A percentile compares a stretch with the other conserved stretches of the same genome.
Conservation (phyloP, 2,329 filamentous ascomycete species). For the Phyllosticta capitalensis region DNA sequence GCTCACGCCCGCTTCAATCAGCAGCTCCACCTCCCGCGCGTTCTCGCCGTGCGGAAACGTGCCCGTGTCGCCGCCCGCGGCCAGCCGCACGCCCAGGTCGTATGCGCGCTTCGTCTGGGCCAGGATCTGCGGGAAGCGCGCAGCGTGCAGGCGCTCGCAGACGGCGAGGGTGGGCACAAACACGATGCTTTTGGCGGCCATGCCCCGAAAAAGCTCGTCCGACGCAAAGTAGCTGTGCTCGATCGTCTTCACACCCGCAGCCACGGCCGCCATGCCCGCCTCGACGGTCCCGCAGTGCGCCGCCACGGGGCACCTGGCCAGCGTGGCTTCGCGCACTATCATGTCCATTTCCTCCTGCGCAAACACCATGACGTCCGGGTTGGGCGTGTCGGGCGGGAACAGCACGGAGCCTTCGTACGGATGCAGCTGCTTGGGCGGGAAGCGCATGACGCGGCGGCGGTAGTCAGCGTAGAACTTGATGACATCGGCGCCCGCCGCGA, state of each 20-base stretch:
- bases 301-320: conserved; percentile 19
- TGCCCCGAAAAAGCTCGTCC: conserved; percentile 32
- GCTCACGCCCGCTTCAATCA: conserved; percentile 42
- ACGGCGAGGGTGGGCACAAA: conserved; percentile 47
- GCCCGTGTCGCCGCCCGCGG: conserved; percentile 13
- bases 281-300: conserved; percentile 21
- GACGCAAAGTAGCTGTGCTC: conserved; percentile 20
- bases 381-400: conserved; percentile 3
- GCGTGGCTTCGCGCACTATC: conserved; percentile 21
- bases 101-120: conserved; percentile 32
- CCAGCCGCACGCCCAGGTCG: conserved; percentile 10
- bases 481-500: conserved; percentile 24
- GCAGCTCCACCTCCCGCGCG: conserved; percentile 45
- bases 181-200: conserved; percentile 38
- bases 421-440: conserved; percentile 17
- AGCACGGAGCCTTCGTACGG: conserved; percentile 14
- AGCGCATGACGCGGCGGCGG: conserved; percentile 20
- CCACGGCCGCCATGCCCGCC: conserved; percentile 22
- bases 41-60: conserved; percentile 46
- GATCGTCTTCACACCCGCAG: conserved; percentile 23
- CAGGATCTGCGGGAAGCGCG: conserved; percentile 10
- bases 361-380: conserved; percentile 12
- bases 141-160: conserved; percentile 23
- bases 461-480: conserved; percentile 28
- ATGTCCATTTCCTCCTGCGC: conserved; percentile 17